Conservation (phyloP, 441 rosid species). For the Erodium texanum region DNA sequence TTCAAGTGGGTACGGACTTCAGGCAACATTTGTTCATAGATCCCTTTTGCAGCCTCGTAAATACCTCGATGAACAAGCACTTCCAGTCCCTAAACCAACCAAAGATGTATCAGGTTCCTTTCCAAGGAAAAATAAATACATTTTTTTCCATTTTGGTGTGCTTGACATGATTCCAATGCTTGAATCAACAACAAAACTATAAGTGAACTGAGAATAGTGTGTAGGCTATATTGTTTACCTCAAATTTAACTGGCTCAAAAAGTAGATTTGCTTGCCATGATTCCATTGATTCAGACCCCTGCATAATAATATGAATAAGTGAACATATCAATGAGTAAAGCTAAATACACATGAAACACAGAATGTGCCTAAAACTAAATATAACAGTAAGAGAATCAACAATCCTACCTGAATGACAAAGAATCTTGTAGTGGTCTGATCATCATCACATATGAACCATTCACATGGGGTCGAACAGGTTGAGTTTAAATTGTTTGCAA, state of each 20-base stretch:
- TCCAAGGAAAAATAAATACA: no score
- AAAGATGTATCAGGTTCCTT: conserved; percentile 11
- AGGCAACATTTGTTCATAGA: conserved; percentile 85
- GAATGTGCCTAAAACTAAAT: no score
- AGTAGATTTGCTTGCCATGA: conserved; percentile 96
- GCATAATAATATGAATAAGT: conserved; percentile 16
- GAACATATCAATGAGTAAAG: background rate
- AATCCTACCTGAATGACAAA: conserved; percentile 72
- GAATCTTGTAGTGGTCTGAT: conserved; percentile 58
- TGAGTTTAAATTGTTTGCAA: conserved; percentile 78
- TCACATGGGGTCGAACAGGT: conserved; percentile 68
- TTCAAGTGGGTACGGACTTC: conserved; percentile 60
- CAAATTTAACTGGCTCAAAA: conserved; percentile 83
- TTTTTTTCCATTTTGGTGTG: background rate
- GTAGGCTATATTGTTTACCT: conserved; percentile 29
- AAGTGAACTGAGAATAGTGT: background rate
- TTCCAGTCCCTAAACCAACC: conserved; percentile 49
- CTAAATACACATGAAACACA: background rate
- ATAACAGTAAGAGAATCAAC: background rate
- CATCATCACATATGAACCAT: conserved; percentile 92
- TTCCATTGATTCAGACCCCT: conserved; percentile 88
- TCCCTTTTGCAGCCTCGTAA: conserved; percentile 96
- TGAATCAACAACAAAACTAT: background rate
- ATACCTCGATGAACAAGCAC: conserved; percentile 40
- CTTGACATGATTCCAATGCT: background rate